Evolutionary conservation across 768 basidiomycete species (phyloP), one percentile per base, ranked within the genome.

Genomic region (Phylloporus rhodoxanthus): DNA sequence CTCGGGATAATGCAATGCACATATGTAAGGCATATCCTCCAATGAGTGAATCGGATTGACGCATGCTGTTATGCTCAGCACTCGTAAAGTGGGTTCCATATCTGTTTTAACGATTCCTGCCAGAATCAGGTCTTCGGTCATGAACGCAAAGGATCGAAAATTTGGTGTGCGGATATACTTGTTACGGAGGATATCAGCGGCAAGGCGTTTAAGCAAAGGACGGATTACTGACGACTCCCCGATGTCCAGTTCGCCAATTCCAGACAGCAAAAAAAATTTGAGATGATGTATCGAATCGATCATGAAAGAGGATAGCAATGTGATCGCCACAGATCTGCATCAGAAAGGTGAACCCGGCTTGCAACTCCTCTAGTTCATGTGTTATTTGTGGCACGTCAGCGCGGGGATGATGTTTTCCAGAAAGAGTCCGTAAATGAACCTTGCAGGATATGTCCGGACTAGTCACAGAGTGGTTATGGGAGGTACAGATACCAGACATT

Each of bases 141-240:
- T 56, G 52, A 71, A 72, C 1, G 65, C 58, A 46, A 65, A 72
- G 11, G 70, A 70, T 23, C 52, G 60, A 36, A 72, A 52, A 15
- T 53, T 50, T n/a, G 50, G 28, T 21, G 29, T 44, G 32, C 34
- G 40, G 8, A 71, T 44, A 21, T 46, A 38, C 69, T 70, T 19
- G 8, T 45, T 8, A 21, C 2, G 7, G 29, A 45, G 50, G 26
- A 34, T 21, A 45, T 64, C 20, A 55, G 37, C 17, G 21, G 19
- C 5, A 23, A 44, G 19, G 15, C 5, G 32, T 20, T 19, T 1
- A 43, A 36, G 29, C 17, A 48, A 34, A 17, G 13, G 33, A 33
- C 0, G 14, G 15, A 47, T 20, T 9, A 64, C 61, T 52, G n/a
- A 71, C 70, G 17, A 65, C 53, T 53, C 66, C 48, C 13, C 57